Base-by-base conservation (phyloP, 805 yeast genomes). In the Starmerella scarabaei region DNA sequence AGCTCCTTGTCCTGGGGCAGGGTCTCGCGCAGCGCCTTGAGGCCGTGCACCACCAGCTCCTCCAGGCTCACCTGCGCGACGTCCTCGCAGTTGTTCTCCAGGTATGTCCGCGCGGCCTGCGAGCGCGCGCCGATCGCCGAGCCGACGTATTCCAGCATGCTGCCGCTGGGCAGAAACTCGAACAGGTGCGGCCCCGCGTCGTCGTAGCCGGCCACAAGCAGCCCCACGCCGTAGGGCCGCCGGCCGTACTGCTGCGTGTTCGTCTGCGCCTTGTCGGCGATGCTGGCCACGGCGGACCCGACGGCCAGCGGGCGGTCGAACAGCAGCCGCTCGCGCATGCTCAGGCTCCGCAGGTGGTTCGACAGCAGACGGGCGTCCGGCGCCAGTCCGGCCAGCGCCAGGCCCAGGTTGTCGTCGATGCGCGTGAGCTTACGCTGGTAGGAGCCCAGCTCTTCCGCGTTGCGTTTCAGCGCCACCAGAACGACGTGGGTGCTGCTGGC, bases 71-170 rank as follows among this genome's bases (percentile, higher is more conserved):
- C 65, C 40, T 71, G 69, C 16, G 75, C 64, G 51, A 83, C 81
- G 23, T 67, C 66, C 28, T 81, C 84, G 56, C 77, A 69, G 51
- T 79, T 78, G 57, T 94, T 77, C 63, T 91, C 99, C 57, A 91
- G 66, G 53, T 84, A 91, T 2, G 99, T 91, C 65, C 93, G 76
- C 14, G 95, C 96, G 37, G 97, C 97, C 64, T 91, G 99, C 2
- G 97, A 88, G 58, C 99, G 74, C 8, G 99, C 97, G 35, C 99
- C 99, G 55, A 91, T 84, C 28, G 98, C 94, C 11, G 95, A 77
- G 27, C 94, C 97, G 52, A 72, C 74, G 58, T 86, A 81, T 61
- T 91, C 97, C 53, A 85, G 67, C 18, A 80, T 91, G 20, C 88
- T 77, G 2, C 99, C 99, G 7, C 93, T 79, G 15, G 99, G 98